These are phyloP conservation scores for Blastobotrys attinorum DNA, from an alignment of 805 yeast species.

Conservation along the genomic window DNA sequence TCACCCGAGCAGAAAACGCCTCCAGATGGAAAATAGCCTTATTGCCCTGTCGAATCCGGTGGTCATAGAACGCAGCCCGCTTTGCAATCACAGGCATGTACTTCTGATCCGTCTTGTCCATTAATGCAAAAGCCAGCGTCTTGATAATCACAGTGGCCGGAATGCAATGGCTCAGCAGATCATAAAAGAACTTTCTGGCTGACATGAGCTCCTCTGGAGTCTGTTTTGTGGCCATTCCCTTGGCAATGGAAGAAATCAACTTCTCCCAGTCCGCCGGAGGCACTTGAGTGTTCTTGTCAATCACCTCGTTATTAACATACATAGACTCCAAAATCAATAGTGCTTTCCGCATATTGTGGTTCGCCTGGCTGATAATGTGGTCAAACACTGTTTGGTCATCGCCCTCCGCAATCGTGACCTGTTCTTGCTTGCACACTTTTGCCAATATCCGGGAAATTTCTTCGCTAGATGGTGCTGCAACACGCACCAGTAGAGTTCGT, in stretches of 20 bases:
- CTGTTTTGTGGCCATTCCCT: conserved; percentile 49
- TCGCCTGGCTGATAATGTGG: conserved; percentile 46
- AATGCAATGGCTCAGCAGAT: conserved; percentile 84
- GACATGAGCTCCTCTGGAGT: conserved; percentile 42
- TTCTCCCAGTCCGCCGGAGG: conserved; percentile 83
- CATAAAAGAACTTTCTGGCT: conserved; percentile 67
- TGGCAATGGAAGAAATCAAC: conserved; percentile 63
- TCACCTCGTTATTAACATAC: conserved; percentile 28
- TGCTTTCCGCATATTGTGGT: conserved; percentile 71
- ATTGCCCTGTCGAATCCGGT: conserved; percentile 74
- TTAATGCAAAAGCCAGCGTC: conserved; percentile 36
- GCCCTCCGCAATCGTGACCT: conserved; percentile 34
- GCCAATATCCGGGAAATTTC: conserved; percentile 54
- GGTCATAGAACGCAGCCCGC: conserved; percentile 64
- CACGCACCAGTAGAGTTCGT: conserved; percentile 80
- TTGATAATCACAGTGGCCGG: conserved; percentile 80
- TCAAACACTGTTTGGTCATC: conserved; percentile 38
- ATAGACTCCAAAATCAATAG: conserved; percentile 77
- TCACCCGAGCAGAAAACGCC: conserved; percentile 82
- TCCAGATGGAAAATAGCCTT: conserved; percentile 92
- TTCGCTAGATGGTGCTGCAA: conserved; percentile 64
- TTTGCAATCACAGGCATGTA: conserved; percentile 35
- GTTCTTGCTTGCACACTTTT: conserved; percentile 52
- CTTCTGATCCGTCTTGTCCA: conserved; percentile 22
- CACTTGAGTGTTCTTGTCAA: conserved; percentile 37